Evolutionary conservation across 2,329 filamentous ascomycete genomes (phyloP), one percentile per base, ranked within the genome.

Genomic region (Bipolaris sorokiniana): DNA sequence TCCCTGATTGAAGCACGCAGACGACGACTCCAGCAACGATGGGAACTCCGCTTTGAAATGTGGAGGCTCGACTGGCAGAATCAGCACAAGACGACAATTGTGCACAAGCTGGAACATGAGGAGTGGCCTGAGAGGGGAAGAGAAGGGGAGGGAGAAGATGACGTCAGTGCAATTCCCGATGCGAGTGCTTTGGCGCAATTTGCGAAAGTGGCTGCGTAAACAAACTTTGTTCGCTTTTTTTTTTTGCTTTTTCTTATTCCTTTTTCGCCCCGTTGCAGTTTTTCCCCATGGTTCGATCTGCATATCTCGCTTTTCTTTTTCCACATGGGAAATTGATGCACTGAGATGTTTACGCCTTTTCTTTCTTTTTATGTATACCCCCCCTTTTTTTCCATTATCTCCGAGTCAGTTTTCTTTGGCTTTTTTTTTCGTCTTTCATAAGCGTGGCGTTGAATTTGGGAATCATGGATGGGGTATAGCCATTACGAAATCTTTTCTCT

Each of bases 1-100:
- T 55, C 67, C 1, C 42, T 72, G 5, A 73, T 76, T 2, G 65
- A 66, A n/a, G 61, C 64, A 22, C 73, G 77, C 42, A 68, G 74
- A 49, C 63, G 63, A 45, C 64, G 72, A 40, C 37, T 78, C 9
- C 57, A 62, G 15, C 70, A 71, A 46, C 61, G 77, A 56, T 80
- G 78, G 78, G 72, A 77, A 38, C 65, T 79, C 33, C 73, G 72
- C 48, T 74, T 73, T 44, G 77, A 78, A 36, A 75, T 79, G 6
- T 75, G 76, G 67, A 67, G 70, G 10, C 72, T 68, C 55, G 71
- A 73, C 47, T 76, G 72, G 71, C 72, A 76, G 45, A 62, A 56
- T 9, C 65, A 75, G 47, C 62, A 74, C 42, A 55, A 57, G 34
- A 62, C 56, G 16, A 51, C 58, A 9, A 58, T 75, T 2, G 55